A percentile compares a stretch with the other conserved stretches of the same genome.
These are phyloP conservation scores for Incumbomyces lentus DNA, from an alignment of 2,329 filamentous ascomycete species.

Conservation along the genomic window DNA sequence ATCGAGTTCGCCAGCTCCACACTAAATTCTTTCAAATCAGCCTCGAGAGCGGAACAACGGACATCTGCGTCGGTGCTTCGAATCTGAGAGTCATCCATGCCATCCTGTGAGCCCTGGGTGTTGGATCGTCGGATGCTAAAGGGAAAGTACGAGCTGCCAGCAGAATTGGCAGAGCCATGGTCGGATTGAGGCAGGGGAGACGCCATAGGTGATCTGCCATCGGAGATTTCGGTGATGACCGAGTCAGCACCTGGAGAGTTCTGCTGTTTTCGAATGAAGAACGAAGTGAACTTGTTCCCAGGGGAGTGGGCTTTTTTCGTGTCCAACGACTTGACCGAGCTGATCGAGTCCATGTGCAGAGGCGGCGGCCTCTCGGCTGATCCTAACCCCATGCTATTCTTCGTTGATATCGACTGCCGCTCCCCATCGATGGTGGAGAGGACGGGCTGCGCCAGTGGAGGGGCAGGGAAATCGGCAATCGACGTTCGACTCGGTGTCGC, in stretches of 20 bases:
- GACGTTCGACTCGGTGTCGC: constrained; percentile 1
- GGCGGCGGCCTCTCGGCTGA: constrained; percentile 32
- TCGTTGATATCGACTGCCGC: not conserved
- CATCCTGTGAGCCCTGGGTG: constrained; percentile 43
- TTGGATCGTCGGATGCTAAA: constrained; percentile 17
- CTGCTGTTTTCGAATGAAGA: constrained; percentile 56
- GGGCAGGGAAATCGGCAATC: constrained; percentile 5
- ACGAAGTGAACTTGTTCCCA: constrained; percentile 50
- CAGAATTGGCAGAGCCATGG: constrained; percentile 24
- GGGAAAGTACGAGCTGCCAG: not conserved
- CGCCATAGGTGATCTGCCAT: constrained; percentile 48
- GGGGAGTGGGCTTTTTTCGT: constrained; percentile 40
- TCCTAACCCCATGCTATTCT: constrained; percentile 34
- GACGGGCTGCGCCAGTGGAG: not conserved
- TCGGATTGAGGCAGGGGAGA: constrained; percentile 40
- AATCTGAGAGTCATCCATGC: constrained; percentile 34
- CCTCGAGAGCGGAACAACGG: constrained; percentile 60
- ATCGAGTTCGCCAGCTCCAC: constrained; percentile 87
- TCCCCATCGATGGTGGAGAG: not conserved
- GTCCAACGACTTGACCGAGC: constrained; percentile 28
- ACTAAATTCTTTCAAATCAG: constrained; percentile 87
- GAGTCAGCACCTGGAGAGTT: constrained; percentile 48
- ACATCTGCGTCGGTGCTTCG: constrained; percentile 7
- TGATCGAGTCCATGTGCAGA: constrained; percentile 33
- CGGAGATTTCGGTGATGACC: constrained; percentile 53